A percentile compares a stretch with the other conserved stretches of the same genome.
phyloP scores from a whole-genome alignment of 2,329 filamentous ascomycete genomes.

The Aspergillus pseudonomiae region DNA sequence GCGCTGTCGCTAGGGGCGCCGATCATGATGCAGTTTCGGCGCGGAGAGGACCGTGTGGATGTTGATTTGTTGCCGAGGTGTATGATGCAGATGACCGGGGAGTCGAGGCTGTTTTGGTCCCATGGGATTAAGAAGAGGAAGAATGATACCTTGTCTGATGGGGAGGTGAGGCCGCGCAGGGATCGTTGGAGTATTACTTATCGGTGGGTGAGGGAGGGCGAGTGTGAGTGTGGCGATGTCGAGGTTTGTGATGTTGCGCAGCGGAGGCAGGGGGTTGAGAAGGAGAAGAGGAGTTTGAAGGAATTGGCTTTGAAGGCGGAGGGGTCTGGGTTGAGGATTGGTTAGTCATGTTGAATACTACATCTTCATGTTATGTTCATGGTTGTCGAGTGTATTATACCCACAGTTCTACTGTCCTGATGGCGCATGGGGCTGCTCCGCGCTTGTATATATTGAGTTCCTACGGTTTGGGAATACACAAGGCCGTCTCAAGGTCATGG shows the following conservation, averaged over 20 bases:
- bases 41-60: conserved; percentile 40
- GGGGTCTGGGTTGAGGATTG: no score
- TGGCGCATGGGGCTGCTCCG: no score
- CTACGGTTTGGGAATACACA: no score
- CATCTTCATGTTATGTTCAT: no score
- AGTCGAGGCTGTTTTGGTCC: conserved; percentile 58
- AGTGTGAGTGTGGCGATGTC: conserved; percentile 56
- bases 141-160: conserved; percentile 53
- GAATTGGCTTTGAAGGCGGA: neutral
- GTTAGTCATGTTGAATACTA: no score
- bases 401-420: no score
- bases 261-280: conserved; percentile 49
- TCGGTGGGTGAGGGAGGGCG: conserved; percentile 53
- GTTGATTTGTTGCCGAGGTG: conserved; percentile 54
- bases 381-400: no score
- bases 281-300: conserved; percentile 47
- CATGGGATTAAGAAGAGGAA: conserved; percentile 60
- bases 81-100: conserved; percentile 56
- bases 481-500: no score
- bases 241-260: conserved; percentile 58
- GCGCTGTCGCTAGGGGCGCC: conserved; percentile 37
- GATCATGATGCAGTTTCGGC: conserved; percentile 36
- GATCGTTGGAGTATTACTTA: conserved; percentile 61
- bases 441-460: no score
- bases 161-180: conserved; percentile 45